Percentiles rank a stretch among this genome's conserved stretches.
phyloP scores from a whole-genome alignment of 139 green algal species.

The Zygnema cylindricum region DNA sequence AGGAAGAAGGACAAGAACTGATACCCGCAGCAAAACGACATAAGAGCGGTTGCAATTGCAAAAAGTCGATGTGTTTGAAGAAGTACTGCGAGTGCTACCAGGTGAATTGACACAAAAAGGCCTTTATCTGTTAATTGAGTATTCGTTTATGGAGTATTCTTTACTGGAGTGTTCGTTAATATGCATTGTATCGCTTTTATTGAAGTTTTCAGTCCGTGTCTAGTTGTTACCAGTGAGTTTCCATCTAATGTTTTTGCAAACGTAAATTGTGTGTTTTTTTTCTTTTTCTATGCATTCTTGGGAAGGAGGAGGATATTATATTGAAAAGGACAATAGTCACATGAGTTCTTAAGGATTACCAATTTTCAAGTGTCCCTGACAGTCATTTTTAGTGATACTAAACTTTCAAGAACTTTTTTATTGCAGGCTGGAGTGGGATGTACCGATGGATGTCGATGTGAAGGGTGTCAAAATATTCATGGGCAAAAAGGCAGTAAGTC shows the following conservation, averaged over 20 bases:
- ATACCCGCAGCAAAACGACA: constrained; percentile 59
- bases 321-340: no score
- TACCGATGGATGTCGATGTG: constrained; percentile 31
- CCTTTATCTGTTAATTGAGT: background rate
- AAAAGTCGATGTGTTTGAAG: constrained; percentile 87
- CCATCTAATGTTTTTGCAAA: background rate
- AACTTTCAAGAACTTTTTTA: no score
- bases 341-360: no score
- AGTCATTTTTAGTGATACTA: no score
- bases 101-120: constrained; percentile 50
- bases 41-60: constrained; percentile 85
- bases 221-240: background rate
- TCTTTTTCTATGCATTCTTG: no score
- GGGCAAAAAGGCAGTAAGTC: constrained; percentile 1
- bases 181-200: background rate
- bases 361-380: no score
- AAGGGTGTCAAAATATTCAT: constrained; percentile 19
- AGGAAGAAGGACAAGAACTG: constrained; percentile 3
- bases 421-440: constrained; percentile 49
- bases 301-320: no score
- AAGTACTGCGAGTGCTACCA: constrained; percentile 99
- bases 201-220: background rate
- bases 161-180: background rate
- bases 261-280: background rate
- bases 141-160: background rate